Conservation (phyloP, 257 asterid species). For the Ajuga chamaepitys region DNA sequence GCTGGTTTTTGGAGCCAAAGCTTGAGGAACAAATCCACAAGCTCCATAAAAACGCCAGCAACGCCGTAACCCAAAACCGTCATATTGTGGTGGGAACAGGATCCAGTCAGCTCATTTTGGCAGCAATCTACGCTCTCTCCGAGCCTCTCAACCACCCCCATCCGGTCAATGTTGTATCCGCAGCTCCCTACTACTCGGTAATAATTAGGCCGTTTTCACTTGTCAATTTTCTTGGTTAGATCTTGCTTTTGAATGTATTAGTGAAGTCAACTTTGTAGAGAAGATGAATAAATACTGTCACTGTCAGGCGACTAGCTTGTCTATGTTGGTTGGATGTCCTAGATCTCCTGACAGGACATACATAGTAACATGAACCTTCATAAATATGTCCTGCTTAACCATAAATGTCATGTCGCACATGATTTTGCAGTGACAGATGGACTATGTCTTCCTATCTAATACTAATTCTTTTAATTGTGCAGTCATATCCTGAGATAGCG, state of each 20-base stretch:
- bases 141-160: constrained; percentile 22
- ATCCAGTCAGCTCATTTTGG: constrained; percentile 74
- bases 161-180: constrained; percentile 59
- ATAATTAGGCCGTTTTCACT: background rate
- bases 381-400: background rate
- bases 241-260: constrained; percentile 1
- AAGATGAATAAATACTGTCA: background rate
- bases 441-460: background rate
- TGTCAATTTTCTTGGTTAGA: background rate
- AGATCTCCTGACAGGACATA: constrained; percentile 21
- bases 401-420: no score
- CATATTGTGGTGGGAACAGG: constrained; percentile 69
- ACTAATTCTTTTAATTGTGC: background rate
- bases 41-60: constrained; percentile 50
- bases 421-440: background rate
- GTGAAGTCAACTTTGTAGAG: constrained; percentile 17
- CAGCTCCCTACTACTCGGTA: constrained; percentile 81
- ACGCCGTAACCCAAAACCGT: constrained; percentile 45
- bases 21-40: constrained; percentile 53
- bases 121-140: constrained; percentile 61
- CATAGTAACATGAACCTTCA: constrained; percentile 28
- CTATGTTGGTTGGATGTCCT: constrained; percentile 23
- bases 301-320: constrained; percentile 25
- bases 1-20: constrained; percentile 82
- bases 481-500: constrained; percentile 57